Evolutionary conservation across 345 rosid genomes (phyloP).

Genomic region (Angophora floribunda): DNA sequence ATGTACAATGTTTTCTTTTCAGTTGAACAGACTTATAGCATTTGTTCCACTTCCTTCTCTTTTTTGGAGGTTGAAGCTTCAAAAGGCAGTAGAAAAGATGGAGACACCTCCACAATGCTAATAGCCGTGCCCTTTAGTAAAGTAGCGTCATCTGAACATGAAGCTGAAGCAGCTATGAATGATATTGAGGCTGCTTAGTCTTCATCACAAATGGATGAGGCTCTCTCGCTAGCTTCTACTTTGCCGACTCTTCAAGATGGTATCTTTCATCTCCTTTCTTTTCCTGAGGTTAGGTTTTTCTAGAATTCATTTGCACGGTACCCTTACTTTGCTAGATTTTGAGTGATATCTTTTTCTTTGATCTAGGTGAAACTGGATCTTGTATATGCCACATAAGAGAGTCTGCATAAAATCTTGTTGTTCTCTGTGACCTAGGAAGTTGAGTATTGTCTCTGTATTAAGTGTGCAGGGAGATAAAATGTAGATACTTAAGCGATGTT

Average conservation of each 20-base stretch:
- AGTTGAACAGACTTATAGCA: neutral
- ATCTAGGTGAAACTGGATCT: neutral
- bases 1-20: neutral
- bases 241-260: neutral
- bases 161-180: neutral
- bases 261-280: neutral
- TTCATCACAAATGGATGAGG: neutral
- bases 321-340: neutral
- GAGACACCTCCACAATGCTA: neutral
- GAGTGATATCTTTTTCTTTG: neutral
- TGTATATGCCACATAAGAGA: neutral
- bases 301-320: neutral
- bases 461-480: neutral
- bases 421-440: neutral
- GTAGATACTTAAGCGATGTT: neutral
- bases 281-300: neutral
- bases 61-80: neutral
- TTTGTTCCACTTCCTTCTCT: neutral
- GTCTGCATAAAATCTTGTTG: neutral
- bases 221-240: neutral
- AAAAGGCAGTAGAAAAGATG: neutral
- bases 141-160: neutral
- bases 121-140: neutral
- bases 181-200: neutral
- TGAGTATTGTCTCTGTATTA: neutral